Conservation (phyloP, 257 asterid species). For the Coffea canephora region DNA sequence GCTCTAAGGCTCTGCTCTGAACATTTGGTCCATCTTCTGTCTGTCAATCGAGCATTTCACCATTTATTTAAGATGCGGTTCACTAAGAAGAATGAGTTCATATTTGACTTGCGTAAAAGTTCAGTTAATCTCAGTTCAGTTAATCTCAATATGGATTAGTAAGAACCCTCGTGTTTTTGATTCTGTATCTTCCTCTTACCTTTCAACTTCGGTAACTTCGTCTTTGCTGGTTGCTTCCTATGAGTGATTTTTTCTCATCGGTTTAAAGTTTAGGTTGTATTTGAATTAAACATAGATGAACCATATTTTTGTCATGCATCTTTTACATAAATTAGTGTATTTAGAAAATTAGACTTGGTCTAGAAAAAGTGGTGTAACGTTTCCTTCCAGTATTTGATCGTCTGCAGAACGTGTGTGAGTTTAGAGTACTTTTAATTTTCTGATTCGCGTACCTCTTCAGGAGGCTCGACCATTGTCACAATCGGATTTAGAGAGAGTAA, state of each 20-base stretch:
- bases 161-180: not conserved
- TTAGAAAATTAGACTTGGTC: not conserved
- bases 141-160: not conserved
- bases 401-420: not conserved
- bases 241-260: not conserved
- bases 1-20: not conserved
- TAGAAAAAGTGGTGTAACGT: not conserved
- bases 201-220: not conserved
- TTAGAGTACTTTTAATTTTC: not conserved
- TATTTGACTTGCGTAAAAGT: not conserved
- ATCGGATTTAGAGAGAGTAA: constrained; percentile 60
- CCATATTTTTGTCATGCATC: not conserved
- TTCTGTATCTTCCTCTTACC: not conserved
- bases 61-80: not conserved
- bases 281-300: not conserved
- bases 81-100: not conserved
- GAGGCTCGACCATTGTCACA: constrained; percentile 67
- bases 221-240: not conserved
- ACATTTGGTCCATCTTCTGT: not conserved
- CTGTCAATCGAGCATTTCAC: not conserved
- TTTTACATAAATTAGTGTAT: not conserved
- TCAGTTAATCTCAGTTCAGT: not conserved
- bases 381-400: not conserved
- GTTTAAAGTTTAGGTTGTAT: not conserved
- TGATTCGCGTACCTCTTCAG: constrained; percentile 23